Base-by-base conservation (phyloP, 148 eudicot species). In the Euryodendron excelsum region DNA sequence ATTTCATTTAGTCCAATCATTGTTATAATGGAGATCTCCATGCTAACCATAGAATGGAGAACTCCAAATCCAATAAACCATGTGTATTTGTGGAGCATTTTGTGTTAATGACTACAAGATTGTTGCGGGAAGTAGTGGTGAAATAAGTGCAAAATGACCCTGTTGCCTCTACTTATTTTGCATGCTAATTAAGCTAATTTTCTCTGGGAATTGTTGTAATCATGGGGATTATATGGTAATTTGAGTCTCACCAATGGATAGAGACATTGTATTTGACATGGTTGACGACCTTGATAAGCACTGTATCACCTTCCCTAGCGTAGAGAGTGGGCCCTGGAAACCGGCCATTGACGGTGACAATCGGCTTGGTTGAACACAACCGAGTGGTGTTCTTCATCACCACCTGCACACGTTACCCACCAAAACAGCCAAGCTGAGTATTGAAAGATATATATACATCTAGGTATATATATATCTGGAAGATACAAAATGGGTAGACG, bases 321-420 rank as follows among this genome's bases (percentile, higher is more conserved):
- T 81, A 84, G 52, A 86, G 73, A 23, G 91, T 88, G 0, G 91
- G 91, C 2, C 91, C 91, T 14, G 91, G 91, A 63, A 78, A 88
- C 74, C 30, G 81, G 30, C 87, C 89, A 50, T 88, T 88, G 39
- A 84, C 86, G 7, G 91, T 88, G 30, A 86, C 89, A 36, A 88
- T 86, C 2, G 87, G 78, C 77, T 88, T 88, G 58, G 65, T 53
- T 12, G 87, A 86, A 59, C 91, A 88, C 62, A 88, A 44, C 7
- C 89, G 84, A 27, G 75, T 82, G 6, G 82, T 77, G 41, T 86
- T 86, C 71, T 67, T 86, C 87, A 41, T 82, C 53, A 88, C 86
- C 81, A 88, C 91, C 91, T 88, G 77, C 72, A 64, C 41, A 37
- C 31, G 28, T 78, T 5, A 58, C 41, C 68, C 66, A 20, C 20